Evolutionary conservation across 1,284 basidiomycete genomes (phyloP).

Genomic region (Cutaneotrichosporon sp.): DNA sequence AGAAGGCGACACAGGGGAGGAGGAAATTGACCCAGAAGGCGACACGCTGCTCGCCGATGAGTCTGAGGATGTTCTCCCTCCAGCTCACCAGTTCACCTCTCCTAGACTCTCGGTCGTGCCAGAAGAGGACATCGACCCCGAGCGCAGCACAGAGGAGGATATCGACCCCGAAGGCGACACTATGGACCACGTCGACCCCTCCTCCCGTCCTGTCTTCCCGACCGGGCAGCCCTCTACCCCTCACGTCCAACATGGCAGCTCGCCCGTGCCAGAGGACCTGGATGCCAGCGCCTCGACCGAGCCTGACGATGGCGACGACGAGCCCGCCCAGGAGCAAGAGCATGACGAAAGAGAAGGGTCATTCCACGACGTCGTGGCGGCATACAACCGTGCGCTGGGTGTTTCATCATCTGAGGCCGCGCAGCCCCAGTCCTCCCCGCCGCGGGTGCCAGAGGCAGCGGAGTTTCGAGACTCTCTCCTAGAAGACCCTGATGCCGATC

Average conservation of each 20-base stretch:
- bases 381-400: not conserved
- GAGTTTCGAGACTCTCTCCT: no score
- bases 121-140: not conserved
- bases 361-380: not conserved
- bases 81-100: not conserved
- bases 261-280: not conserved
- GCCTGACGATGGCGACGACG: not conserved
- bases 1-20: not conserved
- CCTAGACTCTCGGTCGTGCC: no score
- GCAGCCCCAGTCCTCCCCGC: not conserved
- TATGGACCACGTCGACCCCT: not conserved
- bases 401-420: not conserved
- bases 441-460: not conserved
- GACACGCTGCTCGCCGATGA: conserved; percentile 11
- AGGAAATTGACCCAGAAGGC: conserved; percentile 7
- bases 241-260: not conserved
- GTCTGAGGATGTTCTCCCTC: not conserved
- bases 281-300: not conserved
- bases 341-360: not conserved
- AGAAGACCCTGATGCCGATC: not conserved
- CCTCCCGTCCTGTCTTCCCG: not conserved
- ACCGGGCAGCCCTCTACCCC: not conserved
- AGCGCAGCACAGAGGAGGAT: not conserved
- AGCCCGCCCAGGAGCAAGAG: not conserved
- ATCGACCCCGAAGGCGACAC: not conserved